Percentiles rank a stretch among this genome's conserved stretches.
Evolutionary conservation across 2,329 filamentous ascomycete genomes (phyloP).

Genomic region (Raffaelea ambrosiae): DNA sequence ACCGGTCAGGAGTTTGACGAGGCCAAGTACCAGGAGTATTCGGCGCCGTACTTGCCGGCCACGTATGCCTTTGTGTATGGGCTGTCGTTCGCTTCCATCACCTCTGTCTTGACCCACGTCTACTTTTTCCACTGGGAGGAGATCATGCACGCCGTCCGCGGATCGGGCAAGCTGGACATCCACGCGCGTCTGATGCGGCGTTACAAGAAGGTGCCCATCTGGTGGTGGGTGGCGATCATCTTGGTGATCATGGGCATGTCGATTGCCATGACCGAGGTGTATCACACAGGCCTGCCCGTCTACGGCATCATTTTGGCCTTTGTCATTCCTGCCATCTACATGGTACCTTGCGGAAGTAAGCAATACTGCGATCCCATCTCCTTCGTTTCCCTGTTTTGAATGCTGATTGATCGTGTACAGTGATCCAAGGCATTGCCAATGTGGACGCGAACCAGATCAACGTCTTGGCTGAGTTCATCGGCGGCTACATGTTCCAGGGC

Average conservation of each 20-base stretch:
- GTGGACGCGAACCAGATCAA: conserved; percentile 40
- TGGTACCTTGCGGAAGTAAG: conserved; percentile 32
- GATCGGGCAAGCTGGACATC: conserved; percentile 15
- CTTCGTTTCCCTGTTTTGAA: not conserved
- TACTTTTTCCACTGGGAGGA: conserved; percentile 61
- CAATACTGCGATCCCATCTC: not conserved
- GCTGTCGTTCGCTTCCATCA: conserved; percentile 42
- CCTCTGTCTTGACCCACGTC: conserved; percentile 23
- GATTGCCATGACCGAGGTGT: conserved; percentile 32
- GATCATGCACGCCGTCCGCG: conserved; percentile 18
- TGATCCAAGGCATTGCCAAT: conserved; percentile 40
- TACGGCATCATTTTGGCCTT: conserved; percentile 36
- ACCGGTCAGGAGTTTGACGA: conserved; percentile 34
- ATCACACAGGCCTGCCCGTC: conserved; percentile 33
- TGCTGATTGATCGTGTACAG: not conserved
- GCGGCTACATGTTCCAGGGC: conserved; percentile 37
- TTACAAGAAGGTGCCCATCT: conserved; percentile 30
- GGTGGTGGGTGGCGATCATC: conserved; percentile 33
- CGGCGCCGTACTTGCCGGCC: conserved; percentile 39
- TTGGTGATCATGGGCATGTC: conserved; percentile 22
- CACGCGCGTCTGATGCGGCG: conserved; percentile 9
- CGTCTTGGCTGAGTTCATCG: conserved; percentile 37
- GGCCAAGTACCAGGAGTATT: conserved; percentile 41
- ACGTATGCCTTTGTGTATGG: conserved; percentile 39
- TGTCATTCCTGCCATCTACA: conserved; percentile 33